Evolutionary conservation across 2,329 filamentous ascomycete genomes (phyloP), one percentile per base, ranked within the genome.

Genomic region (Juglanconis sp.): DNA sequence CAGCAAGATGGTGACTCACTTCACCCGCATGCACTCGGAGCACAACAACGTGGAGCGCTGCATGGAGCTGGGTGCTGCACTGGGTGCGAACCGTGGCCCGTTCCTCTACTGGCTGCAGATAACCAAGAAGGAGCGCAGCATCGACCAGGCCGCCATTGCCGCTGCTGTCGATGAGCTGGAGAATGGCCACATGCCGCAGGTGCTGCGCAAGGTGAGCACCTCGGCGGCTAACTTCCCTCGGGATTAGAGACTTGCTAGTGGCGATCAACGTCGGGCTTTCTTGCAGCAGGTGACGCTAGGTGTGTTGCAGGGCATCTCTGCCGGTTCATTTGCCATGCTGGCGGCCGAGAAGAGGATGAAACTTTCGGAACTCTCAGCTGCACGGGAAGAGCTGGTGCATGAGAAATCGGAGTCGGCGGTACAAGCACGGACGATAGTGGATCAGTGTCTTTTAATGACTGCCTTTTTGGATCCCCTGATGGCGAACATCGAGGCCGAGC

Each of bases 91-190:
- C 62, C 73, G 77, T 73, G 77, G 78, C 0, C 77, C 78, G 0
- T 79, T 80, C 60, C 74, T 77, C 67, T 78, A 80, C 66, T 80
- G 77, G 77, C 69, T 79, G n/a, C 72, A 73, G 9, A 70, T 73
- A 42, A 78, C 77, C 5, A 73, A 74, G 47, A 66, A 66, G 4
- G 73, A 77, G 60, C 72, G 74, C 24, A 65, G 76, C 9, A 68
- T 71, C 0, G 70, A 76, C 55, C 57, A 64, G 2, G 61, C 63
- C 3, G 53, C 74, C 36, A 73, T 79, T 6, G 73, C 76, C 31
- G 69, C 75, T 17, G 72, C 71, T 40, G 69, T 80, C 56, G 62
- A 58, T 1, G 67, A 64, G 17, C 68, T 80, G 31, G 69, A 74
- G 46, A 61, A 62, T 0, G 78, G 77, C 1, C 62, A 62, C 9